These are phyloP conservation scores for Fusarium pininemorale DNA, from an alignment of 2,329 filamentous ascomycete species.

Conservation along the genomic window DNA sequence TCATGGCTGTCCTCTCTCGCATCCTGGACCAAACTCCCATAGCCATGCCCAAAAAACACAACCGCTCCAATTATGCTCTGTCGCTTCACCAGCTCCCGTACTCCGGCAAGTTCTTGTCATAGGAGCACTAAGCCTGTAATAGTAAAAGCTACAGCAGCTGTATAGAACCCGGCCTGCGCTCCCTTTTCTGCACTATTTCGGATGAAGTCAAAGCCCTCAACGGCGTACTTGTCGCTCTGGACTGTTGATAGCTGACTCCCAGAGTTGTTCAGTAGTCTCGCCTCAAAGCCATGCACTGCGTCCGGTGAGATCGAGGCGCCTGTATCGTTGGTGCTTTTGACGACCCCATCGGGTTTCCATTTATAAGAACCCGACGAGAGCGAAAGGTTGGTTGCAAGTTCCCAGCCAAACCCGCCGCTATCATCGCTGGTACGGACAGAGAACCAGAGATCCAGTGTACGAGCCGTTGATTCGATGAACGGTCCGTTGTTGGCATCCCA, in stretches of 20 bases:
- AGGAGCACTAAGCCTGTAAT: rapidly evolving
- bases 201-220: not conserved
- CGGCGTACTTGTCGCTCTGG: not conserved
- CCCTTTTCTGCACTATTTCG: not conserved
- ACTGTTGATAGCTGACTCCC: not conserved
- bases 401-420: not conserved
- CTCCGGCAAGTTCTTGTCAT: rapidly evolving
- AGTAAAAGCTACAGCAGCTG: not conserved
- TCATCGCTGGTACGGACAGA: not conserved
- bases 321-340: not conserved
- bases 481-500: not conserved
- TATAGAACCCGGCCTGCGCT: rapidly evolving
- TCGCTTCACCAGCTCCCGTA: rapidly evolving
- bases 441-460: not conserved
- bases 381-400: not conserved
- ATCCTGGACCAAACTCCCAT: no score
- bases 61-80: not conserved
- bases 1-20: no score
- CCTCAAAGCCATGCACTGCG: not conserved
- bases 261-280: not conserved
- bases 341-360: not conserved
- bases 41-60: no score
- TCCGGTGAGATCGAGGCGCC: not conserved
- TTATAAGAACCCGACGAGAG: not conserved
- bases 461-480: not conserved